These are phyloP conservation scores for Solanum chmielewskii DNA, from an alignment of 257 asterid genomes.

Conservation along the genomic window DNA sequence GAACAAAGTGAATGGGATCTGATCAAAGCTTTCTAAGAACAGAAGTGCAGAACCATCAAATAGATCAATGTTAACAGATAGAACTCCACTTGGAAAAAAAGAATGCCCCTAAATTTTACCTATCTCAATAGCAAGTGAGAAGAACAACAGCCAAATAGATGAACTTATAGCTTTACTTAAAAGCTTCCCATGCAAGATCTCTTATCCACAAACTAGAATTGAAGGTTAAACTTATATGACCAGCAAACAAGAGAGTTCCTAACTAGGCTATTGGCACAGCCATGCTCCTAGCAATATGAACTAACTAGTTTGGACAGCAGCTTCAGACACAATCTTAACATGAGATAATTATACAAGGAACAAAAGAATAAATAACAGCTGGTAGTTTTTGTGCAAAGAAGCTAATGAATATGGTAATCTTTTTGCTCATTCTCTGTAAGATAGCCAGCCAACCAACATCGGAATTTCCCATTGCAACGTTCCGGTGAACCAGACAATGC, in stretches of 20 bases:
- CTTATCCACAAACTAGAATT: background rate
- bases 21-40: background rate
- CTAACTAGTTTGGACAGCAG: background rate
- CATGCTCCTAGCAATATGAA: background rate
- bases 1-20: background rate
- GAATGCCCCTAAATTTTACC: background rate
- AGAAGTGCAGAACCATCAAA: background rate
- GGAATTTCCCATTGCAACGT: background rate
- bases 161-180: background rate
- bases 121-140: background rate
- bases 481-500: background rate
- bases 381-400: background rate
- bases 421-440: background rate
- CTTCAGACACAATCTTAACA: background rate
- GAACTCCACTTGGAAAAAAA: background rate
- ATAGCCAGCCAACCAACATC: background rate
- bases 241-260: background rate
- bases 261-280: background rate
- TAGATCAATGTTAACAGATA: background rate
- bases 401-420: background rate
- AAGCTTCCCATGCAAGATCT: background rate
- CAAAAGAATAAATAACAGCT: background rate
- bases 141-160: background rate
- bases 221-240: background rate
- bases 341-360: background rate